Evolutionary conservation across 2,329 filamentous ascomycete species (phyloP), one percentile per base, ranked within the genome.

Genomic region (Rutstroemia sydowiana): DNA sequence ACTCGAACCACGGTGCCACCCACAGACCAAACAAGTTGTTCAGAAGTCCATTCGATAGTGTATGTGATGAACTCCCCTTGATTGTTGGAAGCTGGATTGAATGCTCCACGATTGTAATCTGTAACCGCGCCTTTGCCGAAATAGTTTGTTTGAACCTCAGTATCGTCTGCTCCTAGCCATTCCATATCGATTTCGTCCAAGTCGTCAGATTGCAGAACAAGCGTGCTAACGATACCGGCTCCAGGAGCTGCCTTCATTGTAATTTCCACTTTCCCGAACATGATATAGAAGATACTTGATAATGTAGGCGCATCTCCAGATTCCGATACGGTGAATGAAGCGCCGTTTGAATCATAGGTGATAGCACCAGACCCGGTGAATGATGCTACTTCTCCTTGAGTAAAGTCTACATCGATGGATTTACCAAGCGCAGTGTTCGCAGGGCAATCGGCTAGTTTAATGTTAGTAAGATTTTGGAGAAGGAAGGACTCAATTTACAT

Each of bases 151-250:
- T 98, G 93, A n/a, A 95, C 87, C 69, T 95, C 77, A 52, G 75
- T 73, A 58, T 78, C 71, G 65, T 88, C 79, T 51, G 84, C 82
- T 53, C 93, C 93, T 21, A 98, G 79, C 88, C 91, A 97, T 70
- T 98, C 93, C 74, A 92, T 87, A 69, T 98, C 93, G 65, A 98
- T 95, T 73, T 98, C 93, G 70, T 98, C 93, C 41, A 96, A 78
- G 63, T 81, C 80, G 68, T 97, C 92, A 13, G 91, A 96, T 71
- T 95, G 85, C 58, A 98, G 74, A 8, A 98, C 89, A 11, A 93
- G 78, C 42, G 89, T 93, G 69, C 88, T 95, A 59, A 98, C 91
- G 62, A 98, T 96, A 54, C 93, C 93, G 9, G 81, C 83, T 7
- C 93, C 93, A 0, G 90, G 85, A 9, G 93, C 90, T 23, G 88